Conservation (phyloP, 805 yeast species). For the Pichia kluyveri region DNA sequence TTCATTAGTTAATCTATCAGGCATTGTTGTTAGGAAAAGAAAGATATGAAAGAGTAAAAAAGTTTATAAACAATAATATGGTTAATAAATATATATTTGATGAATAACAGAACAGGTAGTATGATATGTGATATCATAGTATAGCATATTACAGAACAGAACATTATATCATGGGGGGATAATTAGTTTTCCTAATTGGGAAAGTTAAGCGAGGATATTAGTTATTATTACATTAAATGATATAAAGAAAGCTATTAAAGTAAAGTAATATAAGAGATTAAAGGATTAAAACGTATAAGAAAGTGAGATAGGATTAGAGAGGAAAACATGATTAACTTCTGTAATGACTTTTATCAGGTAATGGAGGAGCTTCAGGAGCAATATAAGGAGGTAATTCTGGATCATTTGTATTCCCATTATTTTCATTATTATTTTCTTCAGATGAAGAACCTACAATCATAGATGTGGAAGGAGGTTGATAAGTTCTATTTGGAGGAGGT, state of each 20-base stretch:
- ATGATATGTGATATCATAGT: too few species aligned
- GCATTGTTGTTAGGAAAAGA: neutral
- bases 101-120: too few species aligned
- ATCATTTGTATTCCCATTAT: too few species aligned
- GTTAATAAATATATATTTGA: too few species aligned
- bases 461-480: neutral
- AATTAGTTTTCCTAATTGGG: neutral
- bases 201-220: neutral
- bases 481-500: neutral
- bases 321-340: neutral
- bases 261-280: too few species aligned
- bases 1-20: neutral
- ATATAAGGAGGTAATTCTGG: neutral
- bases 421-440: too few species aligned
- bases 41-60: too few species aligned
- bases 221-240: neutral
- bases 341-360: neutral
- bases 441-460: neutral
- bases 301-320: neutral
- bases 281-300: neutral
- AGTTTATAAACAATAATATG: too few species aligned
- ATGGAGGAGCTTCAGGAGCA: neutral
- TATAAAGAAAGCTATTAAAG: too few species aligned
- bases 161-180: too few species aligned
- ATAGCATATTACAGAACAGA: neutral